Evolutionary conservation across 768 basidiomycete genomes (phyloP), one percentile per base, ranked within the genome.

Genomic region (Mycena albidolilacea): DNA sequence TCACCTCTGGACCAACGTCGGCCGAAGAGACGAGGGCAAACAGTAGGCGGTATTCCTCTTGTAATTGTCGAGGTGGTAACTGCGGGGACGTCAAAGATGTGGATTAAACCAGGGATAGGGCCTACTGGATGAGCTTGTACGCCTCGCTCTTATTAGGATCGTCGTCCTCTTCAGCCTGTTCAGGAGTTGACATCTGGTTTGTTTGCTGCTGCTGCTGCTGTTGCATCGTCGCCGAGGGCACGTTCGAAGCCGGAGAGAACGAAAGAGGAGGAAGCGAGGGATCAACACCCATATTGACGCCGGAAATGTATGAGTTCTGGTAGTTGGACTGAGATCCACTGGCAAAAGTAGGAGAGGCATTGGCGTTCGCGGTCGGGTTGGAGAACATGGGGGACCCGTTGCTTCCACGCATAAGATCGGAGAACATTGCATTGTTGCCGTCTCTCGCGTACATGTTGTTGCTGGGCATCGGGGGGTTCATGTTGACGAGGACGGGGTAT

Each of bases 1-100:
- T 59, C 81, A 93, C 88, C 92, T 90, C 83, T 98, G 97, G 14
- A 97, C 91, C n/a, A 93, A 82, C 6, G 96, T 96, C 1, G 96
- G 96, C 7, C 94, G 90, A 59, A 98, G 84, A 14, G 95, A 97
- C 2, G 94, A 90, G 0, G 97, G 97, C 7, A 98, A 85, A 78
- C 93, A 95, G 79, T 98, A 98, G 12, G 90, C 88, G 52, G 91
- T 92, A 77, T 97, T 97, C 72, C 93, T 87, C 79, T 91, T 93
- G 80, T 91, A 96, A 77, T 97, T 97, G 76, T 96, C 94, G 61
- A 98, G 86, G 79, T 98, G 97, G 81, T 97, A 97, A 71, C 95
- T 95, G 63, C 37, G 55, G 35, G 39, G 55, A 55, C 10, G 57
- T 74, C 21, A 75, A 54, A 63, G 15, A n/a, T 46, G 37, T 35